A percentile compares a stretch with the other conserved stretches of the same genome.
Evolutionary conservation across 2,329 filamentous ascomycete species (phyloP).

Genomic region (Ascochyta viciae-villosae): DNA sequence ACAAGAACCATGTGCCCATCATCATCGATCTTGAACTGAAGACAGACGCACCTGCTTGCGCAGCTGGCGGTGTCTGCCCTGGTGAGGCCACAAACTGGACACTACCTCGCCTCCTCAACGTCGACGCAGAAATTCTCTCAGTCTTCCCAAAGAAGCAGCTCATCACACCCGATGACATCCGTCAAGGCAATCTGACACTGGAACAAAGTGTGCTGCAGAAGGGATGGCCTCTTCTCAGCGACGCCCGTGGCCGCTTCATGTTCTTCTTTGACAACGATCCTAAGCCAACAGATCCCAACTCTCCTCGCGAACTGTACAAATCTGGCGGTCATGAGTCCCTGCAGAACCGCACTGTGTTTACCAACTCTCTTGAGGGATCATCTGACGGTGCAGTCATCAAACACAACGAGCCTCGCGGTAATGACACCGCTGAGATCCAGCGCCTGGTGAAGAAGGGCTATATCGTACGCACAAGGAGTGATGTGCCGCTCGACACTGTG

Average conservation of each 20-base stretch:
- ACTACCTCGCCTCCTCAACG: slow-evolving; percentile 50
- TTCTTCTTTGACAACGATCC: slow-evolving; percentile 62
- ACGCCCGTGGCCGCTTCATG: slow-evolving; percentile 55
- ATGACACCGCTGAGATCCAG: slow-evolving; percentile 52
- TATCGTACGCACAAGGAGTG: slow-evolving; percentile 58
- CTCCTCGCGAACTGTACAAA: slow-evolving; percentile 51
- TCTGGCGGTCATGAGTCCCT: slow-evolving; percentile 43
- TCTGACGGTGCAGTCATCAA: slow-evolving; percentile 60
- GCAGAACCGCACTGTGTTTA: slow-evolving; percentile 58
- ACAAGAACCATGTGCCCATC: slow-evolving; percentile 56
- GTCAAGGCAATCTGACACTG: slow-evolving; percentile 51
- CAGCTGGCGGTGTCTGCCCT: slow-evolving; percentile 47
- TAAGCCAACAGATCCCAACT: slow-evolving; percentile 35
- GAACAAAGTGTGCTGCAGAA: slow-evolving; percentile 55
- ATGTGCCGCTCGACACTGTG: slow-evolving; percentile 56
- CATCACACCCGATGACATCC: slow-evolving; percentile 58
- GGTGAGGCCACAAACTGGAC: slow-evolving; percentile 55
- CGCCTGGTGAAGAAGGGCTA: slow-evolving; percentile 56
- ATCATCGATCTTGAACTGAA: slow-evolving; percentile 61
- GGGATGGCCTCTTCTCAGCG: slow-evolving; percentile 59
- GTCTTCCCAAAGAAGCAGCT: slow-evolving; percentile 53
- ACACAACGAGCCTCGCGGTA: slow-evolving; percentile 53
- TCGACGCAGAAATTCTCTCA: slow-evolving; percentile 58
- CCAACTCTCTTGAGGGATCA: slow-evolving; percentile 56
- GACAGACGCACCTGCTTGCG: slow-evolving; percentile 47